These are phyloP conservation scores for Comarum palustre DNA, from an alignment of 306 rosid species.

Conservation along the genomic window DNA sequence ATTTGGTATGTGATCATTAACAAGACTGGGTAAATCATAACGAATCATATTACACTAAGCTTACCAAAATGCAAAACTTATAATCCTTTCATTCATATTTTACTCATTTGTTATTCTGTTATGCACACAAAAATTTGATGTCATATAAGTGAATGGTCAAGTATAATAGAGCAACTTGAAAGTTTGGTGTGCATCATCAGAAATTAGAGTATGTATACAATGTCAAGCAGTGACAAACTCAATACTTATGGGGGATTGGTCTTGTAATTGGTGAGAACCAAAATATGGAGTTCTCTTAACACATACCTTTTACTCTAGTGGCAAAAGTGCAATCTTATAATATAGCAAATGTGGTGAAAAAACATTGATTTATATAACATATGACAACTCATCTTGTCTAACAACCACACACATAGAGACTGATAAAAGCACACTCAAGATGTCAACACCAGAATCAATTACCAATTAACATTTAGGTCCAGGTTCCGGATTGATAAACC, in stretches of 20 bases:
- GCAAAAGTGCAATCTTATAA: background rate
- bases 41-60: background rate
- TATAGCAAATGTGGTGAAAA: background rate
- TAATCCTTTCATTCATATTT: background rate
- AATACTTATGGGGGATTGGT: background rate
- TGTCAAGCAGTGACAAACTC: background rate
- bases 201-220: background rate
- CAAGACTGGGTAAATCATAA: background rate
- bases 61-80: background rate
- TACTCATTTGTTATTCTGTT: background rate
- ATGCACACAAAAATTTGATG: background rate
- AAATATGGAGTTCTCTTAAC: background rate
- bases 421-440: no score
- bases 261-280: background rate
- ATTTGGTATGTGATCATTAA: background rate
- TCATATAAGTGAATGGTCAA: background rate
- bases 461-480: background rate
- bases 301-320: background rate
- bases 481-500: background rate
- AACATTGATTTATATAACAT: background rate
- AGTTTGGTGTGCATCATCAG: background rate
- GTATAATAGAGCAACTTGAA: background rate
- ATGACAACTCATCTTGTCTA: background rate
- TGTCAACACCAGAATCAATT: background rate
- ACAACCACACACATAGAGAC: background rate